Conservation (phyloP, 257 asterid species). For the Salvia rosmarinus region DNA sequence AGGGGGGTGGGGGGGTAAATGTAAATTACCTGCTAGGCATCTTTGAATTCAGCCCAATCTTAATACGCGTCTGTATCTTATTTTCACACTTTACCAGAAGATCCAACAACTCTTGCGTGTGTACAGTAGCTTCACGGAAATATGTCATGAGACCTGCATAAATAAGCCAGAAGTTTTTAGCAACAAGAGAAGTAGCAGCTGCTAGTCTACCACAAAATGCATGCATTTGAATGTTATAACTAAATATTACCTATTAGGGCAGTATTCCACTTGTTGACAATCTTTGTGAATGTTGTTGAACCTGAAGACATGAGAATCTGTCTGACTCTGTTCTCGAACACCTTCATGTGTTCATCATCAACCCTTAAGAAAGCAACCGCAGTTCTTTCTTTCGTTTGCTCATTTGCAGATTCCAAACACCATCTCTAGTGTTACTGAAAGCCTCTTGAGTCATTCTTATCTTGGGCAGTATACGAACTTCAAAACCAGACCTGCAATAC, state of each 20-base stretch:
- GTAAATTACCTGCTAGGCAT: constrained; percentile 91
- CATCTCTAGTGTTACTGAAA: constrained; percentile 94
- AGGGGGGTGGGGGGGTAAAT: no score
- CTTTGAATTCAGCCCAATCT: constrained; percentile 95
- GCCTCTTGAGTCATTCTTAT: constrained; percentile 98
- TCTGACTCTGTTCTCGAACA: constrained; percentile 92
- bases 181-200: constrained; percentile 16
- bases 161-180: constrained; percentile 30
- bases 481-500: constrained; percentile 81
- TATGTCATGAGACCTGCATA: constrained; percentile 93
- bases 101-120: constrained; percentile 94
- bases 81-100: constrained; percentile 94
- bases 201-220: constrained; percentile 11
- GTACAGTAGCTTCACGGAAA: constrained; percentile 99
- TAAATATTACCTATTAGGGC: constrained; percentile 78
- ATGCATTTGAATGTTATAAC: constrained; percentile 7
- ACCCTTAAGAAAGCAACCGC: constrained; percentile 96
- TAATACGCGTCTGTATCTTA: constrained; percentile 96
- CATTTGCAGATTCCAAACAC: constrained; percentile 98
- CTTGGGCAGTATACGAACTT: constrained; percentile 94
- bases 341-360: constrained; percentile 99
- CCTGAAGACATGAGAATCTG: constrained; percentile 99
- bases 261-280: constrained; percentile 99
- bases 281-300: constrained; percentile 96
- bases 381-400: constrained; percentile 95